A percentile compares a stretch with the other conserved stretches of the same genome.
Evolutionary conservation across 139 green algal genomes (phyloP).

Genomic region (Spirogloea muscicola): DNA sequence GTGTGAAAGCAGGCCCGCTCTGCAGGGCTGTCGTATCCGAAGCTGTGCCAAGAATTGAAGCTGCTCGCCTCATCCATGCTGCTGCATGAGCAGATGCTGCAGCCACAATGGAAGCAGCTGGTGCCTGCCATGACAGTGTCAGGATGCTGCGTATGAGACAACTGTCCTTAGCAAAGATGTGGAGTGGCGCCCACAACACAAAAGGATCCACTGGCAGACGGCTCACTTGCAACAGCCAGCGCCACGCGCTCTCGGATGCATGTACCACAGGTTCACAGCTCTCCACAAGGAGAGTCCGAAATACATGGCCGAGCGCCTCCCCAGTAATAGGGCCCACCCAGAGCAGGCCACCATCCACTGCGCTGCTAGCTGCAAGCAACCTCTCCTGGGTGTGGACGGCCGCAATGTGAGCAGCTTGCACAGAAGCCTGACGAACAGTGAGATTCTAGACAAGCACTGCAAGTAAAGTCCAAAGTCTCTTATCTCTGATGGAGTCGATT

Average conservation of each 20-base stretch:
- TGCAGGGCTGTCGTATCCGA: too few species aligned
- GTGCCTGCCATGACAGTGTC: background rate
- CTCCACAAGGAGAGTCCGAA: slow-evolving; percentile 79
- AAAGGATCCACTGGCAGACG: too few species aligned
- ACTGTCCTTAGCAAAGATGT: too few species aligned
- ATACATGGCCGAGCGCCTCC: slow-evolving; percentile 57
- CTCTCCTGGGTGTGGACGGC: slow-evolving; percentile 49
- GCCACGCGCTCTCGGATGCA: slow-evolving; percentile 59
- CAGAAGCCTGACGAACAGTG: too few species aligned
- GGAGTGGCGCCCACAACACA: too few species aligned
- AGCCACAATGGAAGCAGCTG: background rate
- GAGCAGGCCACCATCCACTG: background rate
- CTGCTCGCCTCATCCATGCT: slow-evolving; percentile 2
- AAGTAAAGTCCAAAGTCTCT: too few species aligned
- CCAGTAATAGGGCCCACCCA: slow-evolving; percentile 56
- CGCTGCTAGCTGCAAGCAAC: slow-evolving; percentile 3
- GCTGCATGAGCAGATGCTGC: slow-evolving; percentile 1
- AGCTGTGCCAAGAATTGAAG: too few species aligned
- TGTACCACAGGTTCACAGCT: slow-evolving; percentile 50
- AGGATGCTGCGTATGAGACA: too few species aligned
- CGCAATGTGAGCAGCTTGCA: slow-evolving; percentile 68
- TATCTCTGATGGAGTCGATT: too few species aligned
- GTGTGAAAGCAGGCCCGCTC: too few species aligned
- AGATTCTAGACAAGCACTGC: too few species aligned
- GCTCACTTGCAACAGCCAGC: slow-evolving; percentile 54